Evolutionary conservation across 169 alveolate genomes (phyloP).

Genomic region (Eimeria mitis): DNA sequence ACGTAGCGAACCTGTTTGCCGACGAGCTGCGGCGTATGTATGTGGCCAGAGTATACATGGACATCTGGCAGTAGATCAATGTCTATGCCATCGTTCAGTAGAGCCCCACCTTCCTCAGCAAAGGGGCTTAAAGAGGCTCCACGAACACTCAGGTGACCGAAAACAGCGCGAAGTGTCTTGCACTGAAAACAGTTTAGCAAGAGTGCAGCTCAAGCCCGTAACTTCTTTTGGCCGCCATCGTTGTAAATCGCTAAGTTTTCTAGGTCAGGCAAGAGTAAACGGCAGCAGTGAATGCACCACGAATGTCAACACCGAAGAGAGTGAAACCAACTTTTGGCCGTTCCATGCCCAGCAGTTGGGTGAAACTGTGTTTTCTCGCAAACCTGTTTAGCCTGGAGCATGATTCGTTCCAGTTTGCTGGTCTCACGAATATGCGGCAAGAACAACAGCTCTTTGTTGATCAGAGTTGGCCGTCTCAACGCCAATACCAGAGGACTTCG

Average conservation of each 20-base stretch:
- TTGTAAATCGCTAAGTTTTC: too few relatives aligned
- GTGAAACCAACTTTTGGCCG: not conserved
- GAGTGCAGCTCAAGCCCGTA: not conserved
- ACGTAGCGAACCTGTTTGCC: constrained; percentile 69
- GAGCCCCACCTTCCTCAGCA: not conserved
- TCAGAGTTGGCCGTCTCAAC: constrained; percentile 63
- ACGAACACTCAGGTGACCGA: constrained; percentile 64
- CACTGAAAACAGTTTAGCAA: constrained; percentile 45
- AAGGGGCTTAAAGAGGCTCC: constrained; percentile 23
- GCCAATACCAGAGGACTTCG: constrained; percentile 58
- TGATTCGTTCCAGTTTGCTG: constrained; percentile 33
- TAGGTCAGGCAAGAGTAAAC: not conserved
- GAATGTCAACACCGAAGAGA: not conserved
- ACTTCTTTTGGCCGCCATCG: not conserved
- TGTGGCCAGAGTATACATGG: constrained; percentile 66
- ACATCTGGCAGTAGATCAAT: constrained; percentile 51
- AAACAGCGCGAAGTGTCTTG: constrained; percentile 70
- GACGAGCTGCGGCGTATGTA: constrained; percentile 68
- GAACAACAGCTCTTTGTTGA: constrained; percentile 58
- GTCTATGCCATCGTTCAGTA: constrained; percentile 46
- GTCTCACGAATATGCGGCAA: constrained; percentile 62
- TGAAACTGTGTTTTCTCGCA: not conserved
- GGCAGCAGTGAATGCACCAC: not conserved
- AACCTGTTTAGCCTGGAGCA: constrained; percentile 59
- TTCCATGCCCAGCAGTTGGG: not conserved